Evolutionary conservation across 495 filamentous ascomycete genomes (phyloP), one percentile per base, ranked within the genome.

Genomic region (Tirmania nivea): DNA sequence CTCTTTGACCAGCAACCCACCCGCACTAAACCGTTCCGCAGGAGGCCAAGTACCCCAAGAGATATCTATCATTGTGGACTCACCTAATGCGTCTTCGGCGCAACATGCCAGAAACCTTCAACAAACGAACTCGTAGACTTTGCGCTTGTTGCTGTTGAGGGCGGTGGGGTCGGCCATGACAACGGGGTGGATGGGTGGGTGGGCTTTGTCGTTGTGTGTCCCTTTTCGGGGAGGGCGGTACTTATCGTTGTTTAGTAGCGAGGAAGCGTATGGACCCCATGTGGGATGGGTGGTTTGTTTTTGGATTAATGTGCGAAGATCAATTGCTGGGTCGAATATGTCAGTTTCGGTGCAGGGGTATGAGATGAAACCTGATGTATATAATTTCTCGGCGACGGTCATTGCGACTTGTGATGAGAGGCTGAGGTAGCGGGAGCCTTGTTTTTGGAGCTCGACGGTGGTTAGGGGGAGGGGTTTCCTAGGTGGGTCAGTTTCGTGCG

Each of bases 371-470:
- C 90, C 90, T 62, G 85, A 86, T 20, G 81, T 85, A 68, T 97
- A 97, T 3, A 97, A 74, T n/a, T 69, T 69, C 67, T 97, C 90
- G 34, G 90, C 90, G 25, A 77, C 75, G 58, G 78, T 80, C 87
- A 97, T 94, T 42, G 92, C 84, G 42, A 77, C 69, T 55, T 92
- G 79, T 68, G 85, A 84, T 55, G 83, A 84, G 75, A 97, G 79
- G 17, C 78, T 74, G 11, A 96, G 72, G 61, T 87, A 92, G 51
- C 75, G 72, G 57, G 79, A 90, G 17, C 92, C 90, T 72, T 86
- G 86, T 71, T 94, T 96, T 63, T 96, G 90, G n/a, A 97, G 69
- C 60, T 97, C 92, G n/a, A 97, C 85, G 0, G 90, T 97, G 0
- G 90, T 97, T 59, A 97, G 70, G 1, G 90, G 90, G 35, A 97